Base-by-base conservation (phyloP, 2,329 filamentous ascomycete species). In the Juglanconis juglandina region DNA sequence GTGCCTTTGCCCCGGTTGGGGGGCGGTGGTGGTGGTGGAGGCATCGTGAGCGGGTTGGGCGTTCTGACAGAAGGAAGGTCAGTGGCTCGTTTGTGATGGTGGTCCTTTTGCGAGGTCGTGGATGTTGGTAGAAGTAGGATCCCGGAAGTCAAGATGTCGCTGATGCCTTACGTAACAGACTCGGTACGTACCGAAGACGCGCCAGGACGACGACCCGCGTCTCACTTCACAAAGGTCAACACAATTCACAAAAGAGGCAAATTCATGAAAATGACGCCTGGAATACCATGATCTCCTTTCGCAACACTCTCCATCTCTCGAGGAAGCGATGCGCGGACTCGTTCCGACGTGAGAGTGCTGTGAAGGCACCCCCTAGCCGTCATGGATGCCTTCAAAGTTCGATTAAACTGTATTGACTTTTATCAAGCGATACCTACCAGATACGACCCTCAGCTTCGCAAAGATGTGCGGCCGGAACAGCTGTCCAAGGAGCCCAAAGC, bases 381-480 rank as follows among this genome's bases (percentile, higher is more conserved):
- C 66, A 78, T 78, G 88, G 88, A 92, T 69, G 80, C 85, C 67
- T 98, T 99, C 77, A 89, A 91, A 68, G 87, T 99, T 72, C 90
- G 93, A 68, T 35, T 99, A 71, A 97, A 99, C 73, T 96, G 92
- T 78, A 88, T 99, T 77, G 95, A 99, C 76, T 88, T 95, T 73
- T 99, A 98, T 74, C 92, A 96, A 76, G 85, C 88, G 46, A 81
- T 81, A 10, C 90, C 92, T 17, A 90, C 92, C 54, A 82, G 83
- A 66, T 88, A 95, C 72, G 93, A 98, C 75, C 92, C 93, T 64
- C 82, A 86, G 64, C 81, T 97, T 65, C 86, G 88, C 63, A 86
- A 85, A 66, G 84, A 86, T 71, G 77, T 86, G 65, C 83, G 78
- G 33, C 79, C 78, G 52, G 84, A 81, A 24, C 82, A 87, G 68